Percentiles rank a stretch among this genome's conserved stretches.
phyloP scores from a whole-genome alignment of 164 flowering plant species.

The Umbilicus rupestris region DNA sequence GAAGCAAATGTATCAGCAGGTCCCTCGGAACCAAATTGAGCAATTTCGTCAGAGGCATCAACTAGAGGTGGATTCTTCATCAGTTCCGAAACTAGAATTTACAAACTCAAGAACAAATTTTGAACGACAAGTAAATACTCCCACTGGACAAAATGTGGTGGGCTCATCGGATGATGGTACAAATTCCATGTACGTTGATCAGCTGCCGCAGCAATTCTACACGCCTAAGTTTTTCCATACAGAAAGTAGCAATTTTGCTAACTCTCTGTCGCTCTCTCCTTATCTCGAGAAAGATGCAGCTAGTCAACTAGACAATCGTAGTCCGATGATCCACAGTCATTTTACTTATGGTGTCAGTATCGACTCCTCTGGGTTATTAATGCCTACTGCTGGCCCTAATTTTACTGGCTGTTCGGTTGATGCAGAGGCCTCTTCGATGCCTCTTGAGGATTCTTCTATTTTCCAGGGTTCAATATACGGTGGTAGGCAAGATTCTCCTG shows the following conservation, averaged over 20 bases:
- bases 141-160: conserved; percentile 34
- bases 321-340: conserved; percentile 45
- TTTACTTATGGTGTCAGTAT: conserved; percentile 50
- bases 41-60: conserved; percentile 48
- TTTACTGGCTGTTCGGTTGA: conserved; percentile 34
- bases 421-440: conserved; percentile 39
- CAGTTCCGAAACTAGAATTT: conserved; percentile 38
- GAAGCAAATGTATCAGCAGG: conserved; percentile 30
- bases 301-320: conserved; percentile 35
- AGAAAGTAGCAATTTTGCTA: conserved; percentile 25
- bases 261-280: conserved; percentile 30
- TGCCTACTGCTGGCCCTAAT: conserved; percentile 43
- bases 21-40: conserved; percentile 36
- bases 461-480: conserved; percentile 53
- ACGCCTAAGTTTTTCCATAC: conserved; percentile 32
- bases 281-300: conserved; percentile 36
- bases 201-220: conserved; percentile 43
- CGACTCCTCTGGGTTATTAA: conserved; percentile 43
- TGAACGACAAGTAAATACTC: conserved; percentile 28
- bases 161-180: conserved; percentile 44
- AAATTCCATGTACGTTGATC: conserved; percentile 35
- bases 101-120: conserved; percentile 34
- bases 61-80: conserved; percentile 30
- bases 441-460: conserved; percentile 37
- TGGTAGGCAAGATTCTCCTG: conserved; percentile 53